phyloP scores from a whole-genome alignment of 1,284 basidiomycete genomes.

The Ganoderma lucidum region DNA sequence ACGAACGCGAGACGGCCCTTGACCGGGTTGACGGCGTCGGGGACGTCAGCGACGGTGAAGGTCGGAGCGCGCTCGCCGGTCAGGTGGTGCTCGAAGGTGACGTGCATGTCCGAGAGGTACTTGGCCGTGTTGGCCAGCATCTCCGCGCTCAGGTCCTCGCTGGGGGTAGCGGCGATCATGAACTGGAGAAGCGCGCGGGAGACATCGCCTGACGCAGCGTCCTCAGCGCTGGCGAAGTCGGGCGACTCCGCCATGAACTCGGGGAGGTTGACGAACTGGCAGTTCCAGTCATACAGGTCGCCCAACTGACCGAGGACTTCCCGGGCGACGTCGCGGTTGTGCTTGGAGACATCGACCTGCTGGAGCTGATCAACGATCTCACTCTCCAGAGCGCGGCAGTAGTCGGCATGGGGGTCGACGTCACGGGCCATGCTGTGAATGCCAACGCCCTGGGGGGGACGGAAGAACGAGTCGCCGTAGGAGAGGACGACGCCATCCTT shows the following conservation, averaged over 20 bases:
- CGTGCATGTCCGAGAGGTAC: conserved; percentile 58
- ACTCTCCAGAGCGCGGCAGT: conserved; percentile 58
- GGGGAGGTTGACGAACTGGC: conserved; percentile 52
- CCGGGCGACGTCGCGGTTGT: conserved; percentile 41
- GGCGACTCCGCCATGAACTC: conserved; percentile 40
- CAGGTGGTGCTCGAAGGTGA: conserved; percentile 56
- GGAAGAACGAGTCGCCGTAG: conserved; percentile 85
- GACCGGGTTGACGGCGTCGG: conserved; percentile 76
- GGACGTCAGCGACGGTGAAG: conserved; percentile 61
- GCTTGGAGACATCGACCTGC: conserved; percentile 27
- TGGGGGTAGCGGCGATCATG: conserved; percentile 79
- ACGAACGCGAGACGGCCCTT: conserved; percentile 76
- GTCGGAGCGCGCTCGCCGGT: conserved; percentile 55
- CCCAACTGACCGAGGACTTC: conserved; percentile 47
- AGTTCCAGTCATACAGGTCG: conserved; percentile 63
- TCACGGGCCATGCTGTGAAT: conserved; percentile 47
- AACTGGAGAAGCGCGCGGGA: conserved; percentile 74
- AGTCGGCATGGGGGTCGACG: conserved; percentile 60
- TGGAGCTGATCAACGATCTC: conserved; percentile 45
- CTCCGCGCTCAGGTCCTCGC: conserved; percentile 53
- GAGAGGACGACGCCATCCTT: conserved; percentile 83
- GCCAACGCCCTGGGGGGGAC: conserved; percentile 50
- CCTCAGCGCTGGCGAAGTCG: conserved; percentile 28
- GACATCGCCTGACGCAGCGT: conserved; percentile 50
- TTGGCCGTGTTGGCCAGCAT: conserved; percentile 61